Conservation (phyloP, 1,284 basidiomycete genomes). For the Anthracocystis panici-leucophaei region DNA sequence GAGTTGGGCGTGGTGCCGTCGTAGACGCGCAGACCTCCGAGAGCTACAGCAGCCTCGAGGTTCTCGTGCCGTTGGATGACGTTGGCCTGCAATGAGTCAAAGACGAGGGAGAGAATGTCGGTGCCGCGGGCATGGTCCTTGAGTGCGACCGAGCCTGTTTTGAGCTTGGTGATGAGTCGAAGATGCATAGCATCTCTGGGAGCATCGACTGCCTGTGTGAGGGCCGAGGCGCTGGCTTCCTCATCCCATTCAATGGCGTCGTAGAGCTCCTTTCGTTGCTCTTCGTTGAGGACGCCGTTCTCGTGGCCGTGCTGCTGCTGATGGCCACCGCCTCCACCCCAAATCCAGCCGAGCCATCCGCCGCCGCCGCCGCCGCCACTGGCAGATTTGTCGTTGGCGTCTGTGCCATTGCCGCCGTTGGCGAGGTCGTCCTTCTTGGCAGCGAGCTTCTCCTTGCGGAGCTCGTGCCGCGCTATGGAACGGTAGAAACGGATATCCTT, state of each 20-base stretch:
- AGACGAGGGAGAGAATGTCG: conserved; percentile 89
- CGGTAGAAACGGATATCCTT: conserved; percentile 98
- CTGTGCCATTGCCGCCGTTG: conserved; percentile 70
- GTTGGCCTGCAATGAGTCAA: conserved; percentile 87
- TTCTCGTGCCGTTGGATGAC: conserved; percentile 88
- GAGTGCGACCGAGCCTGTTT: conserved; percentile 64
- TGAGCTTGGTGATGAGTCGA: conserved; percentile 76
- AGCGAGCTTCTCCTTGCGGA: conserved; percentile 79
- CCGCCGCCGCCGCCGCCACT: conserved; percentile 32
- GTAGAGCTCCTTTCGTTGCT: conserved; percentile 92
- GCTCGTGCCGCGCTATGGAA: conserved; percentile 89
- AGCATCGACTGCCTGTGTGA: conserved; percentile 68
- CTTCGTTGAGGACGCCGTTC: conserved; percentile 81
- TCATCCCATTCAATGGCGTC: conserved; percentile 91
- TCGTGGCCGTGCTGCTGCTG: conserved; percentile 47
- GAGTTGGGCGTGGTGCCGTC: conserved; percentile 88
- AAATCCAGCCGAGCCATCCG: conserved; percentile 68
- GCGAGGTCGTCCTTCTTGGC: conserved; percentile 69
- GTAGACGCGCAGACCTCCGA: conserved; percentile 89
- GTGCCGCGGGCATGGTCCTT: conserved; percentile 56
- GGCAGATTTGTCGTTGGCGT: conserved; percentile 70
- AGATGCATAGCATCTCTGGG: conserved; percentile 86
- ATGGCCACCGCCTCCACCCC: conserved; percentile 52
- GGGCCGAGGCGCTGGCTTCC: conserved; percentile 43
- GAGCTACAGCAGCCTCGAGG: conserved; percentile 83